Percentiles rank a stretch among this genome's conserved stretches.
Conservation (phyloP, 208 protist species). For the Wallacemonas sp. region DNA sequence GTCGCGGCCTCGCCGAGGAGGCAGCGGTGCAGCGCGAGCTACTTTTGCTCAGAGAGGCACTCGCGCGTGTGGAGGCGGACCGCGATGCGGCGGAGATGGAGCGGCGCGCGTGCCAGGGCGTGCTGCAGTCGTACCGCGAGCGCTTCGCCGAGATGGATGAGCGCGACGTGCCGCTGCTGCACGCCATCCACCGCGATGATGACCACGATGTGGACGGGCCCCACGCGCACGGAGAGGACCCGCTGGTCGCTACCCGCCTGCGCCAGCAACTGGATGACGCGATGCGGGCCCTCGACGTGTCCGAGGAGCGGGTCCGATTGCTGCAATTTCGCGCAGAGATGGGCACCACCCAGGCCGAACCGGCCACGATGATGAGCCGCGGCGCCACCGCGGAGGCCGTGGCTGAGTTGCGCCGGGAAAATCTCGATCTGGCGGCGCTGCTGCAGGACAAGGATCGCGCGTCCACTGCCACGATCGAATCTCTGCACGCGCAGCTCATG, state of each 20-base stretch:
- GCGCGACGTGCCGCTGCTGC: conserved; percentile 1
- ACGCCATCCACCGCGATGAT: conserved; percentile 11
- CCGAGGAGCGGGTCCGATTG: conserved; percentile 20
- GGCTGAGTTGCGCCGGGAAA: conserved; percentile 10
- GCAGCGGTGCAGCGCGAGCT: conserved; percentile 22
- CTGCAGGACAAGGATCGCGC: conserved; percentile 49
- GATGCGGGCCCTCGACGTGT: background rate
- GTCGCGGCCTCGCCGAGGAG: conserved; percentile 21
- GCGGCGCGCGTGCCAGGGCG: conserved; percentile 11
- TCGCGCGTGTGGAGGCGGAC: conserved; percentile 19
- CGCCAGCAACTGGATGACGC: background rate
- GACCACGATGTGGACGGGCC: background rate
- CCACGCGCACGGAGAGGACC: background rate
- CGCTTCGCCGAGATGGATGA: conserved; percentile 8
- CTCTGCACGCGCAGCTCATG: conserved; percentile 20
- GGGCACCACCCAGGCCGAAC: background rate
- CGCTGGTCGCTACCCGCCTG: conserved; percentile 5
- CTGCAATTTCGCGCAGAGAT: conserved; percentile 17
- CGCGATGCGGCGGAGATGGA: conserved; percentile 16
- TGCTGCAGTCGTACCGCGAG: conserved; percentile 14
- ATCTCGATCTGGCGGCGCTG: conserved; percentile 23
- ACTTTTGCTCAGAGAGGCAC: conserved; percentile 22
- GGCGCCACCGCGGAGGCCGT: background rate
- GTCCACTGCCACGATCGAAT: conserved; percentile 47
- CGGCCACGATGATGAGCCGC: background rate